Base-by-base conservation (phyloP, 768 basidiomycete genomes). In the Pilatotrama ljubarskyi region DNA sequence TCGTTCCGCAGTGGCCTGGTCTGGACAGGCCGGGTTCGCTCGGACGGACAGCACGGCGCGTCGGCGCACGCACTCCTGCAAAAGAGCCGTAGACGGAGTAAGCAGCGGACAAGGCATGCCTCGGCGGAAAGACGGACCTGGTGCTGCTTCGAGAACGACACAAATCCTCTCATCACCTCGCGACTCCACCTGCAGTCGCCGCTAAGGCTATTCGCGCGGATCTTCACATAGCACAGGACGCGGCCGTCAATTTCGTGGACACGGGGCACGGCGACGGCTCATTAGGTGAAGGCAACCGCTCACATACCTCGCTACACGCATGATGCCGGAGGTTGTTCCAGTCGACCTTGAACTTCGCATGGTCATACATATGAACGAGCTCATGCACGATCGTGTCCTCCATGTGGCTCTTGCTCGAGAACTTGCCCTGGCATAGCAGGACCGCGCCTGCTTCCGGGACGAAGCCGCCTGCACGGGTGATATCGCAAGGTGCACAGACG, bases 371-470 rank as follows among this genome's bases (percentile, higher is more conserved):
- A 70, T 98, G 97, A 24, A 98, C 75, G 46, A 98, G 83, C 71
- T 99, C 97, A 69, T 99, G 97, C 20, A 90, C 82, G 35, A 99
- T 77, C 29, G 95, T 96, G 68, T 93, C 85, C 73, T 98, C 95
- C 90, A 95, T 88, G 66, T 97, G 94, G 36, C 81, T 82, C 70
- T 92, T 88, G 72, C 79, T 84, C 71, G 86, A 82, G 67, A 95
- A 90, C 48, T 87, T 82, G 44, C 93, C 90, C 61, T 94, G 86
- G 70, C 96, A 99, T 2, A 99, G 77, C 7, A 93, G 74, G 24
- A 98, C 84, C 3, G 88, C 89, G 15, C 91, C 90, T 14, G 84
- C 82, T 4, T 89, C 83, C 1, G 91, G 87, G 29, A 76, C 80
- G 72, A 95, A 97, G 0, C 95, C 96, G 9, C 95, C 97, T 4